Percentiles rank a stretch among this genome's conserved stretches.
Evolutionary conservation across 1,284 basidiomycete genomes (phyloP).

Genomic region (Caloboletus firmus): DNA sequence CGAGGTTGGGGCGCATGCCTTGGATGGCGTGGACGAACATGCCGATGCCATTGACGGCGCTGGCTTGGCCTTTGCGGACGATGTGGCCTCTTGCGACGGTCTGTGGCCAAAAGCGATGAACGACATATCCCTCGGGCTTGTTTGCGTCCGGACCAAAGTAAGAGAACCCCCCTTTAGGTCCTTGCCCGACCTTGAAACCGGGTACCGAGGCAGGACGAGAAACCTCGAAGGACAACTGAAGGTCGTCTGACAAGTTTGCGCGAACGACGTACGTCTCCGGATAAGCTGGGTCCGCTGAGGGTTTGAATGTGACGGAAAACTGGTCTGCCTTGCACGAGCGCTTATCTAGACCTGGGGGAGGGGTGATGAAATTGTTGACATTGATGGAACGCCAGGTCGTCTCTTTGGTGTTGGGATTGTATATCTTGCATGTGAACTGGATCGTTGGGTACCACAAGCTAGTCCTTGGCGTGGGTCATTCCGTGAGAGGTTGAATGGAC

Average conservation of each 20-base stretch:
- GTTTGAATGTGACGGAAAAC: constrained; percentile 78
- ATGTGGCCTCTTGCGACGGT: constrained; percentile 68
- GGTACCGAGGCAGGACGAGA: constrained; percentile 67
- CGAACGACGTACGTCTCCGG: constrained; percentile 80
- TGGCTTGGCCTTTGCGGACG: constrained; percentile 69
- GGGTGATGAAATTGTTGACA: constrained; percentile 79
- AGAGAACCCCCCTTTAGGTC: constrained; percentile 85
- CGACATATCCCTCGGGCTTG: constrained; percentile 84
- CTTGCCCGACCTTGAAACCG: constrained; percentile 92
- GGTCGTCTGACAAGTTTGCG: constrained; percentile 77
- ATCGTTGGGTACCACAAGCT: constrained; percentile 93
- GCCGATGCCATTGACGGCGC: constrained; percentile 73
- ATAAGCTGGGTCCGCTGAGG: constrained; percentile 60
- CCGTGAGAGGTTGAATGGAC: neutral
- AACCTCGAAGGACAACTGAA: constrained; percentile 80
- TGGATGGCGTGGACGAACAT: constrained; percentile 98
- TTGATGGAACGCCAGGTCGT: constrained; percentile 89
- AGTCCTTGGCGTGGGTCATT: constrained; percentile 10
- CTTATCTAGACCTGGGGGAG: constrained; percentile 77
- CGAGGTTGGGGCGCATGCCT: constrained; percentile 95
- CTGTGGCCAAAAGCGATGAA: constrained; percentile 92
- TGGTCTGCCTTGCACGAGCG: constrained; percentile 89
- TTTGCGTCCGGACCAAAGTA: constrained; percentile 80
- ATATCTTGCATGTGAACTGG: constrained; percentile 93
- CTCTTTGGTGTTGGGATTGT: constrained; percentile 78